Conservation (phyloP, 2,329 filamentous ascomycete genomes). For the Arthrobotrys musiformis region DNA sequence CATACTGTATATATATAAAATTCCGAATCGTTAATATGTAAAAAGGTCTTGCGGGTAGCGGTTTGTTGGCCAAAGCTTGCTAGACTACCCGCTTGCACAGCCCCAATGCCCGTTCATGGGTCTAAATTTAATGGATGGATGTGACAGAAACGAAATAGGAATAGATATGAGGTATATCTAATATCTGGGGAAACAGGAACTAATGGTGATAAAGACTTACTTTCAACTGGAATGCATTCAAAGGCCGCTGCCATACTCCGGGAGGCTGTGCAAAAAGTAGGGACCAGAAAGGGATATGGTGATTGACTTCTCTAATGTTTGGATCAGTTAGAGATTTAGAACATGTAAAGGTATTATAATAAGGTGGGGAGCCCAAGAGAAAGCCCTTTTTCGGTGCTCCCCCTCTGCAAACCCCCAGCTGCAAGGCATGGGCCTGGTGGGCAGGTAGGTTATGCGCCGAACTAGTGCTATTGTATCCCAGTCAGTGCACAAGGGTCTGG, state of each 20-base stretch:
- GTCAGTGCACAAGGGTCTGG: slow-evolving; percentile 37
- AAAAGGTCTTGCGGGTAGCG: slow-evolving; percentile 24
- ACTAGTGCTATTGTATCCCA: slow-evolving; percentile 54
- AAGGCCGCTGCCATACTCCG: slow-evolving; percentile 54
- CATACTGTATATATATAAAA: slow-evolving; percentile 49
- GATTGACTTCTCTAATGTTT: slow-evolving; percentile 42
- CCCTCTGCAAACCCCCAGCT: slow-evolving; percentile 33
- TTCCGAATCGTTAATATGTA: slow-evolving; percentile 38
- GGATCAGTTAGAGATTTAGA: slow-evolving; percentile 48
- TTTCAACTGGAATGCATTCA: slow-evolving; percentile 53
- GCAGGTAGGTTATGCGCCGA: slow-evolving; percentile 53
- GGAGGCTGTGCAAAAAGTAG: slow-evolving; percentile 54
- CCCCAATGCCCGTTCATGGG: slow-evolving; percentile 53
- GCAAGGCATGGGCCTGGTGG: slow-evolving; percentile 53
- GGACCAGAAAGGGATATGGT: slow-evolving; percentile 54
- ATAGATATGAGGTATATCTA: slow-evolving; percentile 44
- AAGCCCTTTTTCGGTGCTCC: slow-evolving; percentile 47
- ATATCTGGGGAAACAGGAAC: slow-evolving; percentile 38
- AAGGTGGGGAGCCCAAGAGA: slow-evolving; percentile 52
- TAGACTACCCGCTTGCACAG: slow-evolving; percentile 56
- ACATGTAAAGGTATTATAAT: slow-evolving; percentile 53
- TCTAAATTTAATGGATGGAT: slow-evolving; percentile 51
- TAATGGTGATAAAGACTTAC: slow-evolving; percentile 41
- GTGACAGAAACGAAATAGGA: slow-evolving; percentile 53
- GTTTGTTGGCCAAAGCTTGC: slow-evolving; percentile 54